Evolutionary conservation across 345 rosid genomes (phyloP).

Genomic region (Adansonia digitata): DNA sequence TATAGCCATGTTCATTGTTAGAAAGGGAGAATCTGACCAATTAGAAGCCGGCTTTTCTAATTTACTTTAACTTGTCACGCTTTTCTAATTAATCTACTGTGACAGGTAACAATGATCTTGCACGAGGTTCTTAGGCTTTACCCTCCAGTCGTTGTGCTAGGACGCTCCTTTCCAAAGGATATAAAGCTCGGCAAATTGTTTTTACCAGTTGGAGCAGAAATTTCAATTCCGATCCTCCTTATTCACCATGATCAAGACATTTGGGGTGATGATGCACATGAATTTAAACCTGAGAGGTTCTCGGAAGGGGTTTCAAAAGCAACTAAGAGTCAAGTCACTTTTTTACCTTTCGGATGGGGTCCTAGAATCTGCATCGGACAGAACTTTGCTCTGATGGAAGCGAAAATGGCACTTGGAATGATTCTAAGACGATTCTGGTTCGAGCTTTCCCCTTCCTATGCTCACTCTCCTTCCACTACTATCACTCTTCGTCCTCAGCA

Average conservation of each 20-base stretch:
- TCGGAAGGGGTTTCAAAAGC: constrained; percentile 45
- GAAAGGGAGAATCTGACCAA: background rate
- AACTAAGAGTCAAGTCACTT: constrained; percentile 42
- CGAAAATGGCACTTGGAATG: constrained; percentile 46
- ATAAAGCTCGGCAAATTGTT: constrained; percentile 23
- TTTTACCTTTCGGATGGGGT: constrained; percentile 54
- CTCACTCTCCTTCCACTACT: constrained; percentile 37
- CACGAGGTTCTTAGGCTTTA: constrained; percentile 38
- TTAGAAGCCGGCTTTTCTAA: background rate
- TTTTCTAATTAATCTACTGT: background rate
- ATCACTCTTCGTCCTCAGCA: constrained; percentile 40
- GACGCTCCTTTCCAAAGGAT: constrained; percentile 16
- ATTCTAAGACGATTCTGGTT: constrained; percentile 43
- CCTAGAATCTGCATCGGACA: constrained; percentile 59
- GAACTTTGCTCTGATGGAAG: constrained; percentile 56
- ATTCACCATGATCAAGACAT: constrained; percentile 4
- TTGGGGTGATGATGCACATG: constrained; percentile 4
- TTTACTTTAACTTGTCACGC: background rate
- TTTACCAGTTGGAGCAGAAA: constrained; percentile 22
- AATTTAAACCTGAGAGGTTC: constrained; percentile 10
- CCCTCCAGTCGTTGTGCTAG: constrained; percentile 18
- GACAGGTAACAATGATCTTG: constrained; percentile 19
- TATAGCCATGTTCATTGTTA: background rate
- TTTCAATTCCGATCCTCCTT: constrained; percentile 18
- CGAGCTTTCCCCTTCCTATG: constrained; percentile 47